phyloP scores from a whole-genome alignment of 768 basidiomycete genomes.

The Naganishia kalamii region DNA sequence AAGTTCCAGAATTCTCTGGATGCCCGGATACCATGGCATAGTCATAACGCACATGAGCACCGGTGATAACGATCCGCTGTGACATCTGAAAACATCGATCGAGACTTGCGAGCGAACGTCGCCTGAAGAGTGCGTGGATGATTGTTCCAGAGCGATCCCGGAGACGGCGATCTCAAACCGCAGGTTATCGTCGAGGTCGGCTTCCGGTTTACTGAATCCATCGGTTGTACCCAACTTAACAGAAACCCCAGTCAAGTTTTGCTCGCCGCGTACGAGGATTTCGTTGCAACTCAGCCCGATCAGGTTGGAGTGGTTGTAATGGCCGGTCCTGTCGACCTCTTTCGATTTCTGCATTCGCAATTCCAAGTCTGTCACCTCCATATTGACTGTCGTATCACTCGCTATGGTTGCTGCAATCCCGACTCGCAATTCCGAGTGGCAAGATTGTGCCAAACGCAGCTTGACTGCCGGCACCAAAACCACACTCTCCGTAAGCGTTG shows the following conservation, averaged over 20 bases:
- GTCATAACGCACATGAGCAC: not conserved
- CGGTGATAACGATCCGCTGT: not conserved
- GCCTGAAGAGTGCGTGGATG: not conserved
- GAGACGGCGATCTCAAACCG: not conserved
- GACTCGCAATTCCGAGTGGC: not conserved
- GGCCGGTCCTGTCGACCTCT: not conserved
- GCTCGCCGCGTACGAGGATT: not conserved
- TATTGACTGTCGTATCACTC: not conserved
- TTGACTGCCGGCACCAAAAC: not conserved
- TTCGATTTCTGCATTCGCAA: not conserved
- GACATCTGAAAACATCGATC: not conserved
- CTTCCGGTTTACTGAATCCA: not conserved
- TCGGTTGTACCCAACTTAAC: not conserved
- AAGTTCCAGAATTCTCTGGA: not conserved
- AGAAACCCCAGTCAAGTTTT: not conserved
- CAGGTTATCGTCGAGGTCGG: conserved; percentile 5
- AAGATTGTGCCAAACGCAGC: not conserved
- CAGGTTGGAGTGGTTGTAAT: not conserved
- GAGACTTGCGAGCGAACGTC: not conserved
- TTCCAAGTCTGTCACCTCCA: not conserved
- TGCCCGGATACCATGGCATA: not conserved
- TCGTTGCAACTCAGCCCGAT: not conserved
- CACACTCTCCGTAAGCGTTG: not conserved
- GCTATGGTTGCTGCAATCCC: conserved; percentile 4
- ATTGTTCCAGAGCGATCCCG: not conserved